A percentile compares a stretch with the other conserved stretches of the same genome.
These are phyloP conservation scores for Scytalidium sp. DNA, from an alignment of 2,329 filamentous ascomycete species.

Conservation along the genomic window DNA sequence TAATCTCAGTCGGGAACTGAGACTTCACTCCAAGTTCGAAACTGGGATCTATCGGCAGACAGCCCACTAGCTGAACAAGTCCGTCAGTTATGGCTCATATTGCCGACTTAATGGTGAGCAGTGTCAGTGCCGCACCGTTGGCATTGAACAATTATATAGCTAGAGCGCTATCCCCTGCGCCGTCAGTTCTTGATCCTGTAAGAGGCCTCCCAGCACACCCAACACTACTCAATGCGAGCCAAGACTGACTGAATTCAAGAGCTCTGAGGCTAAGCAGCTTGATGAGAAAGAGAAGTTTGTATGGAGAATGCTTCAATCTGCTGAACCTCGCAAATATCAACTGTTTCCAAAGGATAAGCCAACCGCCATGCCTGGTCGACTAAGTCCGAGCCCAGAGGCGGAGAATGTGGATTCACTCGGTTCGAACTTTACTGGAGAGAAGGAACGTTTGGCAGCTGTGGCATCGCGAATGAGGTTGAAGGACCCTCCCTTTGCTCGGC, in stretches of 20 bases:
- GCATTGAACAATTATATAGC: constrained; percentile 48
- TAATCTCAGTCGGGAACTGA: background rate
- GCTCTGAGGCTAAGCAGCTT: background rate
- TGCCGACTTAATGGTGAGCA: constrained; percentile 53
- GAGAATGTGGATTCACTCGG: constrained; percentile 42
- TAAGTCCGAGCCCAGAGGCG: constrained; percentile 49
- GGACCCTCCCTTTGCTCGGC: constrained; percentile 53
- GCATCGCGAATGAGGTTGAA: constrained; percentile 53
- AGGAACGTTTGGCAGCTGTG: constrained; percentile 29
- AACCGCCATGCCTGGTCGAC: constrained; percentile 34
- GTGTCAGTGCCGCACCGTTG: constrained; percentile 14
- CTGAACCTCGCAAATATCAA: constrained; percentile 53
- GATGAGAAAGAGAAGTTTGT: constrained; percentile 45
- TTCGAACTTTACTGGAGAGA: constrained; percentile 29
- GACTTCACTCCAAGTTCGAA: background rate
- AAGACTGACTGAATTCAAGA: constrained; percentile 1
- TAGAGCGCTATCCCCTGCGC: constrained; percentile 41
- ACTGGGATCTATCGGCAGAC: background rate
- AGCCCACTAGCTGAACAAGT: too few species aligned
- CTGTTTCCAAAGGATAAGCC: constrained; percentile 51
- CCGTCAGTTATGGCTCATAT: constrained; percentile 56
- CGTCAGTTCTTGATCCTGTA: background rate
- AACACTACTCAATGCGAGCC: background rate
- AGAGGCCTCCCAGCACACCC: background rate
- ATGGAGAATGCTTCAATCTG: constrained; percentile 58